Evolutionary conservation across 139 green algal genomes (phyloP).

Genomic region (Chlorella sp.): DNA sequence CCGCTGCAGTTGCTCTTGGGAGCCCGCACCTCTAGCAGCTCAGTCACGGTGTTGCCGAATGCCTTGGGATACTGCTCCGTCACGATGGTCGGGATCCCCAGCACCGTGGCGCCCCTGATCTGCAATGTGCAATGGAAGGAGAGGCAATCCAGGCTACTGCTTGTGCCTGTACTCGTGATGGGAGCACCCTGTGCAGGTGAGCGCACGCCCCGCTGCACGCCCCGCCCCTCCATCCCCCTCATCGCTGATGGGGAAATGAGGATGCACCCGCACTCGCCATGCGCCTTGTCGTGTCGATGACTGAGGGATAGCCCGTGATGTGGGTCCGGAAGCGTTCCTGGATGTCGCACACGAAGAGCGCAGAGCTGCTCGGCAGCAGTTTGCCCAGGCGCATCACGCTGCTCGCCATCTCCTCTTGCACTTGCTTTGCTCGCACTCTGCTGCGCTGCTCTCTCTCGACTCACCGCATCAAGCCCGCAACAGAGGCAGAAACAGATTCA

Average conservation of each 20-base stretch:
- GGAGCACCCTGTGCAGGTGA: not conserved
- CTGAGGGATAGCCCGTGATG: conserved; percentile 51
- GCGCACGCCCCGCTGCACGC: not conserved
- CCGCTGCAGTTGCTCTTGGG: too few species aligned
- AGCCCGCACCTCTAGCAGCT: conserved; percentile 43
- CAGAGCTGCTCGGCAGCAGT: conserved; percentile 30
- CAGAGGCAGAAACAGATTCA: too few species aligned
- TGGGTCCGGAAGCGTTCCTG: conserved; percentile 40
- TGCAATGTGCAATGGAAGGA: too few species aligned
- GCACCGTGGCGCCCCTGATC: conserved; percentile 41
- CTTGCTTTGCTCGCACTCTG: too few species aligned
- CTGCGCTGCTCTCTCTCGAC: too few species aligned
- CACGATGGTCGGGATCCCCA: conserved; percentile 67
- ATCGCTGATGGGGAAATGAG: too few species aligned
- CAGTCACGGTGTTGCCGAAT: conserved; percentile 63
- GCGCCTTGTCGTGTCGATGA: conserved; percentile 55
- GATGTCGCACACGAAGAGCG: conserved; percentile 70
- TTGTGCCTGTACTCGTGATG: not conserved
- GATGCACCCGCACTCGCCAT: not conserved
- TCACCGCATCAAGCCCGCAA: too few species aligned
- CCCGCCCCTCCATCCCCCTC: not conserved
- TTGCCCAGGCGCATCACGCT: conserved; percentile 20
- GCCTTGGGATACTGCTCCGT: conserved; percentile 84
- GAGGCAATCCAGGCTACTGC: too few species aligned
- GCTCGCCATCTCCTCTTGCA: too few species aligned